Evolutionary conservation across 1,284 basidiomycete species (phyloP), one percentile per base, ranked within the genome.

Genomic region (Ganoderma meredithae): DNA sequence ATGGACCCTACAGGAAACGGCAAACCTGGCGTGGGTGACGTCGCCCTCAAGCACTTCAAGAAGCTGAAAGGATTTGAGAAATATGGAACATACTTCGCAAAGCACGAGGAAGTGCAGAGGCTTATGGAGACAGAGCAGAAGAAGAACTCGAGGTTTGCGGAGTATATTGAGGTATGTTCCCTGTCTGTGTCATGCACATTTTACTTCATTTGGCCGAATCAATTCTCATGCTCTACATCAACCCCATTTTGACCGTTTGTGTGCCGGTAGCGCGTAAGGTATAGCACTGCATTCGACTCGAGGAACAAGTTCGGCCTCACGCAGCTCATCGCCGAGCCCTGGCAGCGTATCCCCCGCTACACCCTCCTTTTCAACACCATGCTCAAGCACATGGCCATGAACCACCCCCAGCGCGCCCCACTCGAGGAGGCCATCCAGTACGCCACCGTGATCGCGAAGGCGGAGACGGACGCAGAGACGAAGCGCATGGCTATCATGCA

Each of bases 251-350:
- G 9, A 39, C 10, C 13, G 66, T 62, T 62, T 17, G 10, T 17
- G 4, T 59, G 49, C 25, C 60, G 41, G 31, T 73, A 96, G 95
- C 90, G 91, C 64, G 94, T 95, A 73, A 97, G 98, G 83, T 96
- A 97, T 77, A 90, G 94, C 70, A 90, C 90, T 3, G 86, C 91
- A 15, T 3, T 63, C 17, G 96, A 96, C 67, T 83, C 90, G 44
- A 89, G 87, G 72, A 97, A 96, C 77, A 90, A 93, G 68, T 88
- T 97, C 60, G 96, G 97, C 15, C 85, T 99, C 52, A 89, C 95
- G 25, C 97, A 99, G 79, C 88, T 99, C 53, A 85, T 99, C 53
- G 98, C 99, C 90, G 98, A 99, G 77, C 98, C 98, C n/a, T 95
- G 99, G n/a, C 98, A 99, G 79, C 91, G 98, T 36, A 95, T 99